These are phyloP conservation scores for Puccinia horiana DNA, from an alignment of 1,284 basidiomycete species.

Conservation along the genomic window DNA sequence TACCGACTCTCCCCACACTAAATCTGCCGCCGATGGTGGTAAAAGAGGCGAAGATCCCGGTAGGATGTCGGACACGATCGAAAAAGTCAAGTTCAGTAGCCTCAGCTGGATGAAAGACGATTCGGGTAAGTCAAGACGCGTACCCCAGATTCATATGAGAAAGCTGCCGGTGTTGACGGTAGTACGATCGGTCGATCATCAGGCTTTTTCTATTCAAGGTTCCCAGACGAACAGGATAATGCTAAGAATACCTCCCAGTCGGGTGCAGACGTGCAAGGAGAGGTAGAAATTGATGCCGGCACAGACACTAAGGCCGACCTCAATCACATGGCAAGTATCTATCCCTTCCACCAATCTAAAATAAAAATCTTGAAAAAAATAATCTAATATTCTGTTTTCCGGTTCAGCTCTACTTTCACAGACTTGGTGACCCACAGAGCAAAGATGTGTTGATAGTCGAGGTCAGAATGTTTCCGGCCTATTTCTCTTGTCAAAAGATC, in stretches of 20 bases:
- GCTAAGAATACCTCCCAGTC: not conserved
- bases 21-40: constrained; percentile 60
- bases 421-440: constrained; percentile 46
- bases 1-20: constrained; percentile 65
- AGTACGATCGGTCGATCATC: not conserved
- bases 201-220: constrained; percentile 47
- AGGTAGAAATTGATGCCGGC: constrained; percentile 21
- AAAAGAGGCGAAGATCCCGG: constrained; percentile 62
- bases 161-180: not conserved
- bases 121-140: constrained; percentile 58
- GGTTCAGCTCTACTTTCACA: constrained; percentile 42
- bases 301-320: constrained; percentile 34
- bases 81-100: constrained; percentile 73
- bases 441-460: constrained; percentile 39
- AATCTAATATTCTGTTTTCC: not conserved
- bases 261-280: not conserved
- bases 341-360: not conserved
- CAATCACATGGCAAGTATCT: constrained; percentile 36
- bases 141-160: not conserved
- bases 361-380: not conserved
- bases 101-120: constrained; percentile 74
- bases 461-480: not conserved
- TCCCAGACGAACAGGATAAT: constrained; percentile 26
- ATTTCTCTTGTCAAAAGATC: not conserved
- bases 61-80: constrained; percentile 68